Evolutionary conservation across 176 grass and related monocot species (phyloP), one percentile per base, ranked within the genome.

Genomic region (Themeda triandra): DNA sequence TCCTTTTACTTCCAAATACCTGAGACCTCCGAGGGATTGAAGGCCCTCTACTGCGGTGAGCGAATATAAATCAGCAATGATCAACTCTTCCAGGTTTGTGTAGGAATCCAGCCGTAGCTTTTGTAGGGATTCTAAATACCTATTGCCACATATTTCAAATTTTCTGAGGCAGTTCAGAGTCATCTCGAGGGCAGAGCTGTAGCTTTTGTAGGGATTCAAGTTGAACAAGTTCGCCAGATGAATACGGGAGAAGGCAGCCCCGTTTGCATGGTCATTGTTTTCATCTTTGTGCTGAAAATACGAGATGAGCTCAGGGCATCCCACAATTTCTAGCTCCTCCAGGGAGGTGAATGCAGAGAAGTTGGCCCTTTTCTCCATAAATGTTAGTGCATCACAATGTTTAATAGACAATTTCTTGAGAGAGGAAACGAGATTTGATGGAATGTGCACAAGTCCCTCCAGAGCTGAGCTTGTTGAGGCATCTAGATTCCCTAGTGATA

Each of bases 251-350:
- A n/a, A 49, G 4, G 11, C 40, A n/a, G 39, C 11, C 71, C 28
- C 9, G 25, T 76, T 80, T 1, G 2, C 1, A 2, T 5, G 1
- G 8, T 72, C 19, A 14, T 19, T 2, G 8, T n/a, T 71, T 86
- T 36, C 17, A 0, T 41, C 60, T 5, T 32, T 75, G 23, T 19
- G 9, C 25, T 24, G 65, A 10, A 32, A 63, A 37, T 8, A 51
- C 0, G 5, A 5, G 29, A 77, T 1, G 7, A 64, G n/a, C 15
- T 3, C 0, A 5, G 23, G 11, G 39, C 80, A 71, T 0, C 0
- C 0, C 1, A 0, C 0, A 63, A 72, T n/a, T 0, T 0, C 0
- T 30, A 88, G 23, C 53, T 64, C 0, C 73, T 65, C 2, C 8
- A 87, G 79, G 33, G 79, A 76, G 25, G 71, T 48, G 63, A 82